Evolutionary conservation across 169 alveolate genomes (phyloP), one percentile per base, ranked within the genome.

Genomic region (Cryptosporidium xiaoi): DNA sequence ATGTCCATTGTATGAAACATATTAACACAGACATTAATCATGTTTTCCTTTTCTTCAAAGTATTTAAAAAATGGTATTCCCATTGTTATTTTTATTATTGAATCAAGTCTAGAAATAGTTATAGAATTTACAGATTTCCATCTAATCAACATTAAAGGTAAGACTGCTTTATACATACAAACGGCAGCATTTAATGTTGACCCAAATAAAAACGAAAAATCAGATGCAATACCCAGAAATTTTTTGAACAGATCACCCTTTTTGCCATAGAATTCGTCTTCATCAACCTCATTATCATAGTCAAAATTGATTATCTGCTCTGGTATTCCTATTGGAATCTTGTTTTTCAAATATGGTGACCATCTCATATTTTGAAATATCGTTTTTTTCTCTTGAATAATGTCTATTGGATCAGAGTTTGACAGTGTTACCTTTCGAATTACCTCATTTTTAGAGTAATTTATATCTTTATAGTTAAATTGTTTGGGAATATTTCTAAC

Each of bases 1-100:
- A 62, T 40, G 20, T 77, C 87, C 20, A 27, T 44, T 34, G 46
- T 16, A n/a, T 58, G 46, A 27, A 77, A 77, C 64, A 50, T 60
- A 24, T 56, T 60, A 15, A 62, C 46, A 40, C 87, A 77, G 13
- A 62, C n/a, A 31, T 56, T 77, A 7, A 77, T 62, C 71, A 77
- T 60, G 18, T 29, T 62, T 8, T 77, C 77, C 27, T 77, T 62
- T 24, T 77, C 71, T n/a, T 77, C 87, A n/a, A 60, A 77, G 48
- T 77, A 77, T 44, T 36, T 56, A 60, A 44, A 77, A 62, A 77
- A 77, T 24, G 87, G 87, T 12, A 77, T 60, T 24, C 87, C 71
- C 5, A 77, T 68, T 34, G 64, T 40, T 18, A 77, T 27, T 62
- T 77, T 56, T 15, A 77, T 24, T 20, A 77, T 77, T 34, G 87